A percentile compares a stretch with the other conserved stretches of the same genome.
phyloP scores from a whole-genome alignment of 2,329 filamentous ascomycete species.

The Neofusicoccum laricinum region DNA sequence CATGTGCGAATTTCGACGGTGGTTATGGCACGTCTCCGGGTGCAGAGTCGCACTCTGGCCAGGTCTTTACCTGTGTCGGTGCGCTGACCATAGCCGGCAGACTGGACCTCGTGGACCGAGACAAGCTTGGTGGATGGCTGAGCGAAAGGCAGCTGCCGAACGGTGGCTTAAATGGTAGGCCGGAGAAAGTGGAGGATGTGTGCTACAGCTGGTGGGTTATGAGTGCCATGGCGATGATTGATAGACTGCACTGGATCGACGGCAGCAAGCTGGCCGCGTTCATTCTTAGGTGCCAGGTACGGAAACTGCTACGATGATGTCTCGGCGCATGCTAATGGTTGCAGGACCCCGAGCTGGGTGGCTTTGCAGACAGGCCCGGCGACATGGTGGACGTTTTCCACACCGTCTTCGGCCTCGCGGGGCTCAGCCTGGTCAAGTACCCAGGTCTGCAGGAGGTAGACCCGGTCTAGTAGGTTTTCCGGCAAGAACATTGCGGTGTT shows the following conservation, averaged over 20 bases:
- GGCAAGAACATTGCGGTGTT: no score
- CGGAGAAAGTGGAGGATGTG: conserved; percentile 93
- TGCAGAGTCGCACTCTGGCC: conserved; percentile 90
- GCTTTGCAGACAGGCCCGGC: conserved; percentile 84
- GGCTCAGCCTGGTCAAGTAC: conserved; percentile 78
- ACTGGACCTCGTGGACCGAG: conserved; percentile 76
- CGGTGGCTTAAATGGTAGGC: conserved; percentile 88
- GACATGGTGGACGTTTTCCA: conserved; percentile 98
- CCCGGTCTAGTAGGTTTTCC: conserved; percentile 69
- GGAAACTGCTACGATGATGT: conserved; percentile 36
- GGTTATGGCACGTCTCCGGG: conserved; percentile 88
- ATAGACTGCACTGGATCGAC: conserved; percentile 89
- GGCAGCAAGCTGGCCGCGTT: conserved; percentile 72
- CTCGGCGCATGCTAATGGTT: conserved; percentile 26
- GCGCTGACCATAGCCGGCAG: conserved; percentile 80
- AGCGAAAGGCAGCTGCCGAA: conserved; percentile 86
- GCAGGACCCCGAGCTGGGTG: conserved; percentile 72
- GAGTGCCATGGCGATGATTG: conserved; percentile 87
- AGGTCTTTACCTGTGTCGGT: conserved; percentile 91
- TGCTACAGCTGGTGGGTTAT: conserved; percentile 99
- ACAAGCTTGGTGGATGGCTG: conserved; percentile 83
- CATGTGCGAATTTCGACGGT: conserved; percentile 91
- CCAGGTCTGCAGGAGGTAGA: conserved; percentile 77
- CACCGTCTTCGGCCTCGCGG: conserved; percentile 83
- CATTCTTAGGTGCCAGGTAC: conserved; percentile 74